phyloP scores from a whole-genome alignment of 345 rosid species.

The Brassica cretica region DNA sequence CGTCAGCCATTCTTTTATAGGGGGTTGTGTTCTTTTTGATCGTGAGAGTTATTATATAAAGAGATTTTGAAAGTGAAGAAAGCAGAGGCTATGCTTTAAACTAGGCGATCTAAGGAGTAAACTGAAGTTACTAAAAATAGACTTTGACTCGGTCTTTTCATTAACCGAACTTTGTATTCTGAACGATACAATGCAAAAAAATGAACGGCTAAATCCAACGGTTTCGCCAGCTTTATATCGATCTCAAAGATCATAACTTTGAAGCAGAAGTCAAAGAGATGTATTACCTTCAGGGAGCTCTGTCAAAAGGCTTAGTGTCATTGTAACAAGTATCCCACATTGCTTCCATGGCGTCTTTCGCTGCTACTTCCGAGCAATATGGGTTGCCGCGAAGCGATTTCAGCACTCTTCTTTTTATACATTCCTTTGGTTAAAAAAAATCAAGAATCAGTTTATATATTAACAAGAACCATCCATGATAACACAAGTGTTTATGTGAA shows the following conservation, averaged over 20 bases:
- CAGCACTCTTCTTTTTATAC: slow-evolving; percentile 84
- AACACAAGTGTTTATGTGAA: not conserved
- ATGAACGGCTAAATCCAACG: not conserved
- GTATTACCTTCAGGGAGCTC: slow-evolving; percentile 71
- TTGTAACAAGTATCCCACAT: slow-evolving; percentile 96
- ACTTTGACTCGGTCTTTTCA: slow-evolving; percentile 11
- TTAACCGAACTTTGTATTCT: not conserved
- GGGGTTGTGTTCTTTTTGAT: not conserved
- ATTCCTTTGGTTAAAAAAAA: slow-evolving; percentile 55
- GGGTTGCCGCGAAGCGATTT: slow-evolving; percentile 70
- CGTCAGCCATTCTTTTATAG: slow-evolving; percentile 52
- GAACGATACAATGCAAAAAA: not conserved
- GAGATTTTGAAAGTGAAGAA: slow-evolving; percentile 9
- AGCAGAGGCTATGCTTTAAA: slow-evolving; percentile 40
- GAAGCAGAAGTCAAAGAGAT: slow-evolving; percentile 5
- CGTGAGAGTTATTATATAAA: slow-evolving; percentile 24
- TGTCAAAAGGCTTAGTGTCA: slow-evolving; percentile 89
- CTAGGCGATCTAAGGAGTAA: slow-evolving; percentile 18
- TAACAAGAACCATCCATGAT: not conserved
- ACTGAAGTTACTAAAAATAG: slow-evolving; percentile 33
- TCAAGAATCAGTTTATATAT: not conserved
- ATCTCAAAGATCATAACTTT: slow-evolving; percentile 19
- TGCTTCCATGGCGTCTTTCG: slow-evolving; percentile 89
- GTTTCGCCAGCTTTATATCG: slow-evolving; percentile 14
- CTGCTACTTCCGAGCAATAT: slow-evolving; percentile 74